These are phyloP conservation scores for Suhomyces vadensis DNA, from an alignment of 805 yeast genomes.

Conservation along the genomic window DNA sequence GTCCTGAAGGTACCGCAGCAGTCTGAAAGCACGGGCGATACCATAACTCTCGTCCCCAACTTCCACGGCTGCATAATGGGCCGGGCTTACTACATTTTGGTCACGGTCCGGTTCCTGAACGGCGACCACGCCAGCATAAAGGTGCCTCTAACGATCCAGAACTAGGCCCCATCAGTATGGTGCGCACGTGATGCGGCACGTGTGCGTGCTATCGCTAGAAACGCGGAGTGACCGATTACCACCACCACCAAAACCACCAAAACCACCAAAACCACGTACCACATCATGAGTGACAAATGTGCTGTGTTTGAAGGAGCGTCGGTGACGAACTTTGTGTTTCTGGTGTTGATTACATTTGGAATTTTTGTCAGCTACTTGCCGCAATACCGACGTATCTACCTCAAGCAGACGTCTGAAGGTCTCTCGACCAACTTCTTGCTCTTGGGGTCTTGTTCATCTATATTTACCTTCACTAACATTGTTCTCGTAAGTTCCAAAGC, in stretches of 20 bases:
- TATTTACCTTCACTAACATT: constrained; percentile 67
- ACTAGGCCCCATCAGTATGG: neutral
- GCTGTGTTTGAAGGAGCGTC: constrained; percentile 52
- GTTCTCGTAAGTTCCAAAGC: constrained; percentile 61
- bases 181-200: neutral
- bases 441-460: constrained; percentile 69
- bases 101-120: constrained; percentile 20
- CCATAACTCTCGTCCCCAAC: constrained; percentile 24
- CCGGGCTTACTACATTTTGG: constrained; percentile 24
- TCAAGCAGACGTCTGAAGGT: constrained; percentile 71
- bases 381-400: constrained; percentile 62
- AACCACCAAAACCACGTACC: neutral
- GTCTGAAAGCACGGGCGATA: constrained; percentile 15
- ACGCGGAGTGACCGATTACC: too few species aligned
- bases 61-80: constrained; percentile 32
- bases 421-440: constrained; percentile 70
- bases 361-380: constrained; percentile 73
- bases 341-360: constrained; percentile 60
- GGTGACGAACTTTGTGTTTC: constrained; percentile 46
- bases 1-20: constrained; percentile 11
- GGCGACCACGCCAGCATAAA: constrained; percentile 20
- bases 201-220: too few species aligned
- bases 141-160: constrained; percentile 20
- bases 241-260: too few species aligned
- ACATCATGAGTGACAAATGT: constrained; percentile 27